A percentile compares a stretch with the other conserved stretches of the same genome.
Conservation (phyloP, 495 filamentous ascomycete species). For the Tuber indicum region DNA sequence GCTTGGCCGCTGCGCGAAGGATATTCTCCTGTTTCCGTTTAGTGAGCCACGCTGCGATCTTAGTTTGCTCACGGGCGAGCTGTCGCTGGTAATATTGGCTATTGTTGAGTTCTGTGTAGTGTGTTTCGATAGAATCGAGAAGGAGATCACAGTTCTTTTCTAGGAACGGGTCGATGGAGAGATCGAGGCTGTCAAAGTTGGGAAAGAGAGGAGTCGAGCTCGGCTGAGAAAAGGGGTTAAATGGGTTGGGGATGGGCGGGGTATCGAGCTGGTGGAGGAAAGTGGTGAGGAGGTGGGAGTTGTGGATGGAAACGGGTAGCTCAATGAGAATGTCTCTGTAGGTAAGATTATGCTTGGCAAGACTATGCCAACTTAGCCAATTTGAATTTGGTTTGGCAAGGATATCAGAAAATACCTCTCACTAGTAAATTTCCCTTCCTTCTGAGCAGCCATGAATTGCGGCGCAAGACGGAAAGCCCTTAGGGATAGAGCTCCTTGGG, state of each 20-base stretch:
- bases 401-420: constrained; percentile 47
- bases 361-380: constrained; percentile 46
- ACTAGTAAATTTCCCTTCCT: constrained; percentile 93
- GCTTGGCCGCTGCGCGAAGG: constrained; percentile 74
- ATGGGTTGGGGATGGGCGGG: constrained; percentile 49
- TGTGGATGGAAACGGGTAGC: constrained; percentile 86
- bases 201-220: constrained; percentile 73
- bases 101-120: constrained; percentile 98
- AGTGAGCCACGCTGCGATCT: constrained; percentile 89
- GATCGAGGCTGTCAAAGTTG: constrained; percentile 77
- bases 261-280: constrained; percentile 82
- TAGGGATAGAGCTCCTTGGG: constrained; percentile 81
- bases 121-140: constrained; percentile 89
- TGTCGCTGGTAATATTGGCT: constrained; percentile 97
- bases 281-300: constrained; percentile 91
- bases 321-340: constrained; percentile 93
- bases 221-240: constrained; percentile 63
- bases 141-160: constrained; percentile 96
- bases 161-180: constrained; percentile 95
- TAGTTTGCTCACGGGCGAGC: constrained; percentile 87
- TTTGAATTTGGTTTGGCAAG: constrained; percentile 27
- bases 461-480: constrained; percentile 84
- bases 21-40: constrained; percentile 96
- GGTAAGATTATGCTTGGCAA: constrained; percentile 83
- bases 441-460: constrained; percentile 84